Evolutionary conservation across 805 yeast genomes (phyloP).

Genomic region (Ogataea sp.): DNA sequence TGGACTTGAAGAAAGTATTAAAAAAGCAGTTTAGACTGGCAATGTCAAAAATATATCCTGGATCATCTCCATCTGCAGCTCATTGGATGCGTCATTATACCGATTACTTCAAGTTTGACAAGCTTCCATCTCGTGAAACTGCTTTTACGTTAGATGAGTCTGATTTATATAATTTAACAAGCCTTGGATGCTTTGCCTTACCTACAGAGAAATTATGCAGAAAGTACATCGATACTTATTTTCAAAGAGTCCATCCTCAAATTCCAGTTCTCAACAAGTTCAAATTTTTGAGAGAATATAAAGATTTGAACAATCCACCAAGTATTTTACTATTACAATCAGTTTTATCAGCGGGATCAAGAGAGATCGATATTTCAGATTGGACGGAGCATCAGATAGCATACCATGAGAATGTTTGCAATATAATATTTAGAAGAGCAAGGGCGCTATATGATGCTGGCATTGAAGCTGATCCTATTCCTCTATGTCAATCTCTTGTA

Average conservation of each 20-base stretch:
- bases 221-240: constrained; percentile 53
- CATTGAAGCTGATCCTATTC: constrained; percentile 59
- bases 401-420: constrained; percentile 33
- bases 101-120: neutral
- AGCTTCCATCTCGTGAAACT: neutral
- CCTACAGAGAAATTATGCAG: constrained; percentile 60
- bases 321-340: constrained; percentile 55
- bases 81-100: neutral
- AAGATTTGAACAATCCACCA: constrained; percentile 51
- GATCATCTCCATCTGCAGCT: neutral
- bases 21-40: neutral
- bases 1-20: neutral
- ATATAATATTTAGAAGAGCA: constrained; percentile 31
- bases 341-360: constrained; percentile 56
- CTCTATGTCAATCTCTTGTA: constrained; percentile 52
- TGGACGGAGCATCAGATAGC: constrained; percentile 36
- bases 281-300: constrained; percentile 50
- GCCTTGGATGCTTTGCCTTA: constrained; percentile 62
- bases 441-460: constrained; percentile 64
- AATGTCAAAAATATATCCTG: neutral
- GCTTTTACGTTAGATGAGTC: constrained; percentile 8
- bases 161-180: constrained; percentile 55
- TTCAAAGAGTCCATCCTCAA: constrained; percentile 58
- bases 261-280: constrained; percentile 63
- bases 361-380: constrained; percentile 27